Evolutionary conservation across 305 asterid genomes (phyloP).

Genomic region (Solanum hybrid): DNA sequence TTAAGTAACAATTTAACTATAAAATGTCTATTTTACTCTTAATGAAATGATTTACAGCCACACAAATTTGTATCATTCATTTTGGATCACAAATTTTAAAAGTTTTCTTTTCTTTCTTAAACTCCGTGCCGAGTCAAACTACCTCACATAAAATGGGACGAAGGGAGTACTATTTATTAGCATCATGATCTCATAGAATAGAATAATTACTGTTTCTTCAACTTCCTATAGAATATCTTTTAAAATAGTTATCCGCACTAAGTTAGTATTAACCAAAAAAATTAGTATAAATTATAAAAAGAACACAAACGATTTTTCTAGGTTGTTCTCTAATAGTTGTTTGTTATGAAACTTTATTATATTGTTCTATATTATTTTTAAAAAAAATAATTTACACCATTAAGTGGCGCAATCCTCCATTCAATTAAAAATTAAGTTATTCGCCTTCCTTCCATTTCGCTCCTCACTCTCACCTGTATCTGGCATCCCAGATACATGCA

Average conservation of each 20-base stretch:
- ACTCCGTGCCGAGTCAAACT: no score
- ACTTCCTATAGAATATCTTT: not conserved
- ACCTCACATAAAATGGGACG: no score
- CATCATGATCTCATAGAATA: not conserved
- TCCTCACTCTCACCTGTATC: not conserved
- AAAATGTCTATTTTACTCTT: no score
- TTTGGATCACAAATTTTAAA: no score
- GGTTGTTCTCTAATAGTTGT: not conserved
- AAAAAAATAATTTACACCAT: no score
- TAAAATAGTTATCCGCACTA: not conserved
- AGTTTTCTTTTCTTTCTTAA: no score
- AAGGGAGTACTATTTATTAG: not conserved
- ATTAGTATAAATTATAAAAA: not conserved
- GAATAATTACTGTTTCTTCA: not conserved
- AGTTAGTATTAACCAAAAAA: not conserved
- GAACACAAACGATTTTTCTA: not conserved
- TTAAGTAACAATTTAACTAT: no score
- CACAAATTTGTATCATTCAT: no score
- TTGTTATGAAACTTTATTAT: not conserved
- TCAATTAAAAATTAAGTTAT: no score
- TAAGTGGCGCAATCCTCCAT: not conserved
- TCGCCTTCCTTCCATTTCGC: not conserved
- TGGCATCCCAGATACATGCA: not conserved
- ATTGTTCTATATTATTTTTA: no score
- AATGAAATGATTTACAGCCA: no score